Percentiles rank a stretch among this genome's conserved stretches.
Conservation (phyloP, 148 eudicot genomes). For the Agrostemma githago region DNA sequence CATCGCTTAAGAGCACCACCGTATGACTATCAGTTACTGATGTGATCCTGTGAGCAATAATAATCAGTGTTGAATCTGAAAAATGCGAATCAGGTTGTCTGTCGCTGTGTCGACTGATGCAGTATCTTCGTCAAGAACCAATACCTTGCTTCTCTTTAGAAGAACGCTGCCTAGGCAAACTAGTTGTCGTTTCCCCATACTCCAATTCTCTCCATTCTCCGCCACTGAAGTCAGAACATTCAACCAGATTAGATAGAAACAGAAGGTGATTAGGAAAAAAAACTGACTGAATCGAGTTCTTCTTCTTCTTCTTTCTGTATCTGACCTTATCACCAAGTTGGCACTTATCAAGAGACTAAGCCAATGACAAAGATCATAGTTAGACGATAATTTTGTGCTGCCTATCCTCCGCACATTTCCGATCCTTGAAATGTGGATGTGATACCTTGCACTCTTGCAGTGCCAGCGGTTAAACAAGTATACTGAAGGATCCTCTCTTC, state of each 20-base stretch:
- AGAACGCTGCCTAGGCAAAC: conserved; percentile 24
- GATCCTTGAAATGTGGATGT: not conserved
- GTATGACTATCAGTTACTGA: no score
- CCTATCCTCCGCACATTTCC: conserved; percentile 26
- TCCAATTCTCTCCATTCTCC: conserved; percentile 18
- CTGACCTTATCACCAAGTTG: conserved; percentile 22
- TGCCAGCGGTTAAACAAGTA: no score
- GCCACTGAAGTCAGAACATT: conserved; percentile 4
- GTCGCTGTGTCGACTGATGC: no score
- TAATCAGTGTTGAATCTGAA: no score
- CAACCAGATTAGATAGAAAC: no score
- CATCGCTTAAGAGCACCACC: no score
- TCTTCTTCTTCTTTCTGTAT: not conserved
- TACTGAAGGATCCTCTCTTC: no score
- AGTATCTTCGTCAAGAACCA: no score
- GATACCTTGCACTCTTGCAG: no score
- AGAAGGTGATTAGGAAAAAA: not conserved
- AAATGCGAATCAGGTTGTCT: no score
- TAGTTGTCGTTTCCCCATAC: conserved; percentile 23
- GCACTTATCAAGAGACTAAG: conserved; percentile 15
- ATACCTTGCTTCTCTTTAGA: conserved; percentile 7
- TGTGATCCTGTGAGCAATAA: no score
- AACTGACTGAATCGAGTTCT: conserved; percentile 12
- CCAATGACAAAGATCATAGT: not conserved
- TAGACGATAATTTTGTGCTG: conserved; percentile 19